Evolutionary conservation across 352 stramenopile genomes (phyloP).

Genomic region (Phytopythium aichiense): DNA sequence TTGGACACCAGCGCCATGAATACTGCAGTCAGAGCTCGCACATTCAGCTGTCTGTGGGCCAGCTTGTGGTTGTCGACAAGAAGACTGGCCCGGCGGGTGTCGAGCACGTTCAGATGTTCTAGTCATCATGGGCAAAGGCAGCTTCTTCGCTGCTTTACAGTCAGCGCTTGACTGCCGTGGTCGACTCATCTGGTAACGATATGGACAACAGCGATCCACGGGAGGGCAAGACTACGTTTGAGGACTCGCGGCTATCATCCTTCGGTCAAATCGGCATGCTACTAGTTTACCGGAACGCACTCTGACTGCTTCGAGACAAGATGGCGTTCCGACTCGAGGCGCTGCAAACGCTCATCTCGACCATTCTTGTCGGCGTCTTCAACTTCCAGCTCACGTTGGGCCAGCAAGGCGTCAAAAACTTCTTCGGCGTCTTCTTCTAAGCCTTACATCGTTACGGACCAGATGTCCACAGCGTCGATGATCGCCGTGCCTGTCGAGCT

Average conservation of each 20-base stretch:
- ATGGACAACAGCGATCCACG: background rate
- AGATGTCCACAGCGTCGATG: constrained; percentile 14
- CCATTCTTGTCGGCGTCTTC: constrained; percentile 33
- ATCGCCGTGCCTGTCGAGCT: constrained; percentile 35
- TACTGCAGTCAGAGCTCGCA: too few species aligned
- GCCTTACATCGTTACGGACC: constrained; percentile 37
- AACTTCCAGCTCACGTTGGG: constrained; percentile 37
- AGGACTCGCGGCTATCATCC: constrained; percentile 11
- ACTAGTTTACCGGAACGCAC: constrained; percentile 27
- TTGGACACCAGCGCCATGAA: too few species aligned
- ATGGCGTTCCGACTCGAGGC: constrained; percentile 29
- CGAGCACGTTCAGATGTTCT: constrained; percentile 22
- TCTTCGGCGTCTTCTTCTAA: constrained; percentile 41
- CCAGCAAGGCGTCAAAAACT: constrained; percentile 36
- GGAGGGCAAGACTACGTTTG: constrained; percentile 4
- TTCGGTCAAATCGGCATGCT: constrained; percentile 30
- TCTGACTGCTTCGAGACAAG: constrained; percentile 27
- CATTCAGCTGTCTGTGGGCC: too few species aligned
- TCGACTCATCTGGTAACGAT: constrained; percentile 15
- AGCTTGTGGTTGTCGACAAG: too few species aligned
- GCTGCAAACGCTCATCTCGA: constrained; percentile 28
- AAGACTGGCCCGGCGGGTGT: constrained; percentile 17
- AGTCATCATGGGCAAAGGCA: constrained; percentile 19
- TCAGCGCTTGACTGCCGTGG: constrained; percentile 16
- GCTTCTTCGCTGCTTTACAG: background rate